Evolutionary conservation across 108 stramenopile species (phyloP).

Genomic region (Chaetoceros muelleri): DNA sequence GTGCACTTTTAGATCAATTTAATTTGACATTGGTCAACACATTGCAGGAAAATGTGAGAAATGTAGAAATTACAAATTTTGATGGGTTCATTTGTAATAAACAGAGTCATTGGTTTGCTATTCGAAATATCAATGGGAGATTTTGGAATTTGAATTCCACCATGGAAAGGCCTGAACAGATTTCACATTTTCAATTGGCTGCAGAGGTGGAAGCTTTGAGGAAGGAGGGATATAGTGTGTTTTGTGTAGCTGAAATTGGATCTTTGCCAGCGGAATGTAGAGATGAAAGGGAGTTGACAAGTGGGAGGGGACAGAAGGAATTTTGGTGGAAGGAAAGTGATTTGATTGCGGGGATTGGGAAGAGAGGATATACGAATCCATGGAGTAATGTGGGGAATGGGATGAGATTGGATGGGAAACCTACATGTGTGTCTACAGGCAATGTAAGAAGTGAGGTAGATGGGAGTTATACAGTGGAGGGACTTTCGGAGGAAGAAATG

Average conservation of each 20-base stretch:
- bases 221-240: constrained; percentile 43
- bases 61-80: constrained; percentile 44
- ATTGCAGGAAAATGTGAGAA: constrained; percentile 24
- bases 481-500: constrained; percentile 72
- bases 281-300: constrained; percentile 7
- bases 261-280: constrained; percentile 30
- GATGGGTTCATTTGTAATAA: constrained; percentile 74
- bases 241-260: constrained; percentile 28
- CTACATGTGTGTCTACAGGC: constrained; percentile 2
- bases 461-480: constrained; percentile 14
- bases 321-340: constrained; percentile 77
- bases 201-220: constrained; percentile 50
- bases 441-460: neutral
- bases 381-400: constrained; percentile 66
- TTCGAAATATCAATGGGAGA: constrained; percentile 64
- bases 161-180: constrained; percentile 46
- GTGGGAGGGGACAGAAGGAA: constrained; percentile 20
- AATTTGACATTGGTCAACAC: constrained; percentile 38
- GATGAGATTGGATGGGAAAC: constrained; percentile 64
- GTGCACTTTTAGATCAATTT: constrained; percentile 36
- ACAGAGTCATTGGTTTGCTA: constrained; percentile 81
- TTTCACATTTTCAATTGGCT: constrained; percentile 72
- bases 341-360: constrained; percentile 44
- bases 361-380: constrained; percentile 37
- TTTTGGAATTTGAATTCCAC: constrained; percentile 84